Percentiles rank a stretch among this genome's conserved stretches.
phyloP scores from a whole-genome alignment of 441 rosid genomes.

The Euphorbia celastroides region DNA sequence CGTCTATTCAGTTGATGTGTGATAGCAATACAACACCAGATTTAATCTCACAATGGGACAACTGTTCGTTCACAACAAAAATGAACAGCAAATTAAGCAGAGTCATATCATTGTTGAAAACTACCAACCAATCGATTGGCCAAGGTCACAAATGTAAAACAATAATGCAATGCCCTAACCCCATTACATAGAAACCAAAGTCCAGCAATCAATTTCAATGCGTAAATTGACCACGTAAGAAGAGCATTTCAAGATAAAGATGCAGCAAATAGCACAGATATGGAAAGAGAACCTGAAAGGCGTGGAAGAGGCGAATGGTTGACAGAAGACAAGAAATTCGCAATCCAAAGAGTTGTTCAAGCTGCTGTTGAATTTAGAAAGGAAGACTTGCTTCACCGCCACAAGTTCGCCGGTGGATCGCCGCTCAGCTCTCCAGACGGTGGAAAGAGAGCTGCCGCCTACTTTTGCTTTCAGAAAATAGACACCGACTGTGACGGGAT shows the following conservation, averaged over 20 bases:
- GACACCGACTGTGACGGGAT: slow-evolving; percentile 16
- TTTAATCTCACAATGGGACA: background rate
- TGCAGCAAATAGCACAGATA: slow-evolving; percentile 6
- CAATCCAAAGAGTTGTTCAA: slow-evolving; percentile 40
- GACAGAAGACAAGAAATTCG: slow-evolving; percentile 51
- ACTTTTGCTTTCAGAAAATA: slow-evolving; percentile 43
- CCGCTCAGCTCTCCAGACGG: slow-evolving; percentile 49
- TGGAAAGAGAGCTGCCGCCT: slow-evolving; percentile 35
- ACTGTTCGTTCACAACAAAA: background rate
- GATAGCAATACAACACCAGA: background rate
- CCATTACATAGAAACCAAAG: background rate
- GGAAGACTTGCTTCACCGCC: slow-evolving; percentile 54
- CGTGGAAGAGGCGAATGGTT: slow-evolving; percentile 57
- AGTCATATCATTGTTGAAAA: background rate
- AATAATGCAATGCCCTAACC: background rate
- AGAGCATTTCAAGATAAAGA: background rate
- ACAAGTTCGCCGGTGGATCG: slow-evolving; percentile 36
- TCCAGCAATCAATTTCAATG: background rate
- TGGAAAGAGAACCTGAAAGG: slow-evolving; percentile 37
- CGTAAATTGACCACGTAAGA: background rate
- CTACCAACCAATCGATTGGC: background rate
- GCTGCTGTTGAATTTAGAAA: slow-evolving; percentile 41
- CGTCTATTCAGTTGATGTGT: background rate
- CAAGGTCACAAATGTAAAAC: background rate
- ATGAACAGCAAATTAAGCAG: background rate